phyloP scores from a whole-genome alignment of 306 rosid genomes.

The Castanospermum australe region DNA sequence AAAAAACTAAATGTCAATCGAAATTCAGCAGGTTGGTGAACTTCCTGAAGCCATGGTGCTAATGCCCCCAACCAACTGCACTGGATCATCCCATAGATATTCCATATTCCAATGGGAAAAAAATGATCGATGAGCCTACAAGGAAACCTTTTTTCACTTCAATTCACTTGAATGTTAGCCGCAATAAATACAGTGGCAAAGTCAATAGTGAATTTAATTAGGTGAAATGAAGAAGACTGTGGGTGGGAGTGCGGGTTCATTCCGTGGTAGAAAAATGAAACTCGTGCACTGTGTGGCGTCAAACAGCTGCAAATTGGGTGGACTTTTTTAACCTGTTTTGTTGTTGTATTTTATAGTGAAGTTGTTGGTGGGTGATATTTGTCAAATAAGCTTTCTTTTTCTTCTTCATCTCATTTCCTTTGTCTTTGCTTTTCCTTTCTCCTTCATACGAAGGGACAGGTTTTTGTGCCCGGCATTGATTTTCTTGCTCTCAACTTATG shows the following conservation, averaged over 20 bases:
- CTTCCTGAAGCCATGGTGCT: constrained; percentile 15
- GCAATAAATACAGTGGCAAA: neutral
- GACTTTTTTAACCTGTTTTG: constrained; percentile 1
- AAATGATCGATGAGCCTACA: neutral
- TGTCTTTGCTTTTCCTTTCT: constrained; percentile 1
- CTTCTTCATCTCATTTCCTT: neutral
- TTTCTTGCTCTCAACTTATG: constrained; percentile 35
- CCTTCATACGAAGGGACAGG: neutral
- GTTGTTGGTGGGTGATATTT: constrained; percentile 40
- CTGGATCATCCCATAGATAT: neutral
- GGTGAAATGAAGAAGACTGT: constrained; percentile 6
- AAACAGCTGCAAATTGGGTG: constrained; percentile 17
- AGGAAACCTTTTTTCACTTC: neutral
- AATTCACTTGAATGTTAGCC: neutral
- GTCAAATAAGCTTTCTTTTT: constrained; percentile 29
- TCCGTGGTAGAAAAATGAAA: neutral
- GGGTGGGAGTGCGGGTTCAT: neutral
- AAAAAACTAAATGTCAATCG: constrained; percentile 28
- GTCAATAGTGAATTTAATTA: constrained; percentile 27
- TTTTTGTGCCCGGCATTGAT: constrained; percentile 10
- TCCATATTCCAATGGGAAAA: neutral
- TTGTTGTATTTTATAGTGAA: constrained; percentile 5
- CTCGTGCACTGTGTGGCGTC: constrained; percentile 11
- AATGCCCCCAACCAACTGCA: constrained; percentile 18
- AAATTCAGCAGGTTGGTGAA: constrained; percentile 36